Conservation (phyloP, 768 basidiomycete species). For the Mycena crocata region DNA sequence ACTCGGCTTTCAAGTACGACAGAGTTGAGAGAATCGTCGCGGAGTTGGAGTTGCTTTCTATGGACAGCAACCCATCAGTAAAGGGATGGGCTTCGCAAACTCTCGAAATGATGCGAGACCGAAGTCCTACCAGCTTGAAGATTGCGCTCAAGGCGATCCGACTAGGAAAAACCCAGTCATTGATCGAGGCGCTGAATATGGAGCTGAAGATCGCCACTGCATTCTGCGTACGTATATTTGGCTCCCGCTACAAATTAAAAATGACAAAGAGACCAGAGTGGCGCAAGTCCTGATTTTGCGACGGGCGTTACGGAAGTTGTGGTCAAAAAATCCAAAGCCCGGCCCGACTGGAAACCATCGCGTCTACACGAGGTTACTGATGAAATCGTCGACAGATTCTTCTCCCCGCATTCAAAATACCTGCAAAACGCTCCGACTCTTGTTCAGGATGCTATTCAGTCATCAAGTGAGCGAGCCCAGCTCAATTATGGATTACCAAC, state of each 20-base stretch:
- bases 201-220: constrained; percentile 91
- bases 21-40: constrained; percentile 78
- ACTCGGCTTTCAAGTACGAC: constrained; percentile 78
- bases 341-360: constrained; percentile 80
- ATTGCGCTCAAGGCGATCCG: constrained; percentile 87
- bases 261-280: constrained; percentile 60
- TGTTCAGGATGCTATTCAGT: neutral
- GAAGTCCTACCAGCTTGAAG: constrained; percentile 94
- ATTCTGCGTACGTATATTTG: constrained; percentile 77
- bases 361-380: constrained; percentile 69
- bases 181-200: constrained; percentile 81
- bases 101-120: constrained; percentile 66
- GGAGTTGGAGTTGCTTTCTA: constrained; percentile 59
- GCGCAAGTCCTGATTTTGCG: constrained; percentile 84
- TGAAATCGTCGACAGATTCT: constrained; percentile 74
- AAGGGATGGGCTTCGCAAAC: constrained; percentile 83
- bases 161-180: constrained; percentile 68
- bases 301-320: constrained; percentile 82
- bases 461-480: constrained; percentile 35
- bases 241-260: constrained; percentile 27
- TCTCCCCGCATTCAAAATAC: constrained; percentile 65
- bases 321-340: constrained; percentile 55
- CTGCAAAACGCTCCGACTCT: constrained; percentile 54
- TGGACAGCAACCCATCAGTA: constrained; percentile 57
- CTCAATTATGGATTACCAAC: constrained; percentile 74